phyloP scores from a whole-genome alignment of 176 grass and related monocot genomes.

The Canna indica region DNA sequence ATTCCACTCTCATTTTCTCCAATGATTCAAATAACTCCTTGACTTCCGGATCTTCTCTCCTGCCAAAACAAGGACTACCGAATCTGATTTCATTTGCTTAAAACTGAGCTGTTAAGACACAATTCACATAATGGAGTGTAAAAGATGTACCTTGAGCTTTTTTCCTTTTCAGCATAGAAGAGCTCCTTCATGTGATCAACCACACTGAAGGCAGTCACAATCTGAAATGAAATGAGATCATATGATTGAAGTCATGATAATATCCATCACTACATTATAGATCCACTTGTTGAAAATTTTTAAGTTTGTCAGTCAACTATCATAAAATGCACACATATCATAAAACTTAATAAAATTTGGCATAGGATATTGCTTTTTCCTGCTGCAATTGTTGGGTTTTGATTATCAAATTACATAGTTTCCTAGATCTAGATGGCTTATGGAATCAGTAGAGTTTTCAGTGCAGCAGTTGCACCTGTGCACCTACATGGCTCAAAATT shows the following conservation, averaged over 20 bases:
- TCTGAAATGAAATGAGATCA: constrained; percentile 42
- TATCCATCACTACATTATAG: not conserved
- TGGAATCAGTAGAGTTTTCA: too few relatives aligned
- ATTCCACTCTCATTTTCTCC: constrained; percentile 48
- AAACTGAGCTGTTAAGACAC: too few relatives aligned
- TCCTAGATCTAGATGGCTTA: too few relatives aligned
- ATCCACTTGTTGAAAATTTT: not conserved
- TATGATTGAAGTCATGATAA: not conserved
- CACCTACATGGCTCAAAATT: too few relatives aligned
- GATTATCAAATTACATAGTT: too few relatives aligned
- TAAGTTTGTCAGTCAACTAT: not conserved
- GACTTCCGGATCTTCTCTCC: constrained; percentile 60
- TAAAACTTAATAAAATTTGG: not conserved
- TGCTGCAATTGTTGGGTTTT: not conserved
- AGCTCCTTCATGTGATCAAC: constrained; percentile 52
- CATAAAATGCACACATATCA: not conserved
- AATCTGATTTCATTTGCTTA: not conserved
- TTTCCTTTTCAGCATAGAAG: constrained; percentile 34
- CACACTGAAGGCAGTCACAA: constrained; percentile 58
- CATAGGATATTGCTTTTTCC: not conserved
- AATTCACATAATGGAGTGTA: too few relatives aligned
- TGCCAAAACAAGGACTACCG: too few relatives aligned
- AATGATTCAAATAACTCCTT: constrained; percentile 39
- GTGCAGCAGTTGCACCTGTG: too few relatives aligned
- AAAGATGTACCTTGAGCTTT: constrained; percentile 36